Conservation (phyloP, 163 green algal species). For the Coccomyxa subellipsoidea region DNA sequence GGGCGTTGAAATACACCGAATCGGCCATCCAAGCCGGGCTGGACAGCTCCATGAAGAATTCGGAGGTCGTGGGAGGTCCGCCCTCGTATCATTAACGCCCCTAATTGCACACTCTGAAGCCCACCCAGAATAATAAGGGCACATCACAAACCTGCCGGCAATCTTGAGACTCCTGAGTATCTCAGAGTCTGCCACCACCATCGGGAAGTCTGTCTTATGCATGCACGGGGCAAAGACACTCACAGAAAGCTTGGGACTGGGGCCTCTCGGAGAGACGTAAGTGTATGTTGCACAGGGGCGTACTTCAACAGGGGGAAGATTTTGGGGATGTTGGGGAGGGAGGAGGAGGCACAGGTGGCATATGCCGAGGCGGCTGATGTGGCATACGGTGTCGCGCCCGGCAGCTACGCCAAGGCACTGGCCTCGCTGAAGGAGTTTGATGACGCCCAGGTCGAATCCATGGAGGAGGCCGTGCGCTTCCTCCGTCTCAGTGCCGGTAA, state of each 20-base stretch:
- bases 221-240: too few species aligned
- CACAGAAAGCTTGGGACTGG: too few species aligned
- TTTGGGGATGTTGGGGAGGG: conserved; percentile 34
- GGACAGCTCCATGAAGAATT: neutral
- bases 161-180: too few species aligned
- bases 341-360: conserved; percentile 26
- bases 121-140: too few species aligned
- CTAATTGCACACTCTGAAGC: too few species aligned
- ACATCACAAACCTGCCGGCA: too few species aligned
- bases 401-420: conserved; percentile 50
- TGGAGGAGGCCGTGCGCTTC: conserved; percentile 18
- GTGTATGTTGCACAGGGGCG: conserved; percentile 20
- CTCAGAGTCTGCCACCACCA: too few species aligned
- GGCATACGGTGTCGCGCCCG: neutral
- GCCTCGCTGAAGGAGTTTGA: conserved; percentile 25
- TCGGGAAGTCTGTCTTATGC: too few species aligned
- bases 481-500: conserved; percentile 14
- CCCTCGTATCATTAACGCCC: too few species aligned
- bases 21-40: neutral
- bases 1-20: conserved; percentile 20
- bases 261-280: neutral
- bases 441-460: conserved; percentile 20
- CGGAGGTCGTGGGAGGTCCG: neutral
- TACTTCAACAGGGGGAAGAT: conserved; percentile 62
- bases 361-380: conserved; percentile 21